Percentiles rank a stretch among this genome's conserved stretches.
Conservation (phyloP, 2,329 filamentous ascomycete species). For the Paecilomyces niveus region DNA sequence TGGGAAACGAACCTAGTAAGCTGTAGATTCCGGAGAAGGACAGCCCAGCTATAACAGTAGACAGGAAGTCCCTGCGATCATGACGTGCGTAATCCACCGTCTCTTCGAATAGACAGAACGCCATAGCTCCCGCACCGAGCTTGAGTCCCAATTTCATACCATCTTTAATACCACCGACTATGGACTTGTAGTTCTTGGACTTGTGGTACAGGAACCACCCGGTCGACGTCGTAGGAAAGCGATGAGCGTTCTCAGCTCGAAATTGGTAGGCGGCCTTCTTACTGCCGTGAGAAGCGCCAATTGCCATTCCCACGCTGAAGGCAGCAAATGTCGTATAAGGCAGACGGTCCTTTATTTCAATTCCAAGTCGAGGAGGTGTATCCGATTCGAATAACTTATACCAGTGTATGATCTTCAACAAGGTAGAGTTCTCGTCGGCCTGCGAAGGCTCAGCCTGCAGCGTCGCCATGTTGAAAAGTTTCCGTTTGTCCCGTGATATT, state of each 20-base stretch:
- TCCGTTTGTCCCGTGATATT: background rate
- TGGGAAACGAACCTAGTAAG: conserved; percentile 61
- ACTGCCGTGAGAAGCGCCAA: conserved; percentile 67
- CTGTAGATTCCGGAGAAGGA: conserved; percentile 83
- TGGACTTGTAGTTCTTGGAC: conserved; percentile 86
- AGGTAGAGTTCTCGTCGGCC: conserved; percentile 11
- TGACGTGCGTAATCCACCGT: conserved; percentile 63
- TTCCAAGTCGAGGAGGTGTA: conserved; percentile 45
- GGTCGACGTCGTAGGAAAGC: conserved; percentile 70
- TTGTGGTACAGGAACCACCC: conserved; percentile 99
- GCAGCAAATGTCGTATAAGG: conserved; percentile 57
- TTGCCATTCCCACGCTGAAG: conserved; percentile 59
- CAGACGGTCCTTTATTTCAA: conserved; percentile 59
- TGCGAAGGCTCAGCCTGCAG: conserved; percentile 7
- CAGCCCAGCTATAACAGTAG: conserved; percentile 74
- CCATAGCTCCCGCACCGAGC: conserved; percentile 63
- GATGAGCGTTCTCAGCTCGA: conserved; percentile 92
- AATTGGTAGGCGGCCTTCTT: conserved; percentile 73
- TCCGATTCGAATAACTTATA: conserved; percentile 31
- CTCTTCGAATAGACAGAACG: conserved; percentile 78
- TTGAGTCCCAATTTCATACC: conserved; percentile 67
- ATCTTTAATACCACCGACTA: conserved; percentile 69
- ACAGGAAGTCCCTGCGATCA: conserved; percentile 64
- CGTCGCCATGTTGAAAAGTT: conserved; percentile 1
- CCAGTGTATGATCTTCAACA: conserved; percentile 26